Evolutionary conservation across 2,329 filamentous ascomycete species (phyloP).

Genomic region (Xylaria sp.): DNA sequence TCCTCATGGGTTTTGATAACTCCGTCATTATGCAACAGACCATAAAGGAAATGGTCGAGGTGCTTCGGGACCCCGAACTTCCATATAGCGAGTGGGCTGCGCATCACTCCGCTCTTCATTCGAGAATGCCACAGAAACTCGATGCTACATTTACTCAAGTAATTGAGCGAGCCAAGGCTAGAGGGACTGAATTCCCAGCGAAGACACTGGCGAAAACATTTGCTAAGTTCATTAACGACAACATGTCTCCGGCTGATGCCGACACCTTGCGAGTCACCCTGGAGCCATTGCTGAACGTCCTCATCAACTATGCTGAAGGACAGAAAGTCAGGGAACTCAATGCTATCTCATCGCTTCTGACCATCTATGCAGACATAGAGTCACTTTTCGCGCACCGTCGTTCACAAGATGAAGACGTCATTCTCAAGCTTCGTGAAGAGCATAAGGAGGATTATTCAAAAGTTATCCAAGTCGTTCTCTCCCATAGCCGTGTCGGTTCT

Average conservation of each 20-base stretch:
- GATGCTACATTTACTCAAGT: slow-evolving; percentile 82
- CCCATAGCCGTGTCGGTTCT: slow-evolving; percentile 87
- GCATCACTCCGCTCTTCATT: slow-evolving; percentile 94
- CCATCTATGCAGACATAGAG: slow-evolving; percentile 84
- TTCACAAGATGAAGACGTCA: slow-evolving; percentile 88
- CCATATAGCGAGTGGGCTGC: slow-evolving; percentile 97
- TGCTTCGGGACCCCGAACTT: slow-evolving; percentile 86
- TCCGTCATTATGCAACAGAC: slow-evolving; percentile 92
- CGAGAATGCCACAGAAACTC: slow-evolving; percentile 94
- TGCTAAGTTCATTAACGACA: slow-evolving; percentile 86
- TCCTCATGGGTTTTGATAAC: slow-evolving; percentile 94
- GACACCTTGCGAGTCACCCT: slow-evolving; percentile 75
- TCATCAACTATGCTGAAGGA: slow-evolving; percentile 82
- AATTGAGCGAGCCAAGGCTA: slow-evolving; percentile 79
- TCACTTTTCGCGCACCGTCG: slow-evolving; percentile 84
- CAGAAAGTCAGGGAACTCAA: slow-evolving; percentile 88
- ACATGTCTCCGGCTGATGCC: slow-evolving; percentile 74
- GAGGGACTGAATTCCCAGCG: slow-evolving; percentile 87
- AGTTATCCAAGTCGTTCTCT: slow-evolving; percentile 88
- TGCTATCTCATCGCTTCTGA: slow-evolving; percentile 79
- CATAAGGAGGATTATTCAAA: slow-evolving; percentile 89
- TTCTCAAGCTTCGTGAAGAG: slow-evolving; percentile 91
- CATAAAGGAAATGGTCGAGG: slow-evolving; percentile 86
- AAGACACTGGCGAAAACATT: slow-evolving; percentile 86
- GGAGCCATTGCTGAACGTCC: slow-evolving; percentile 76